These are phyloP conservation scores for Medicago lupulina DNA, from an alignment of 306 rosid species.

Conservation along the genomic window DNA sequence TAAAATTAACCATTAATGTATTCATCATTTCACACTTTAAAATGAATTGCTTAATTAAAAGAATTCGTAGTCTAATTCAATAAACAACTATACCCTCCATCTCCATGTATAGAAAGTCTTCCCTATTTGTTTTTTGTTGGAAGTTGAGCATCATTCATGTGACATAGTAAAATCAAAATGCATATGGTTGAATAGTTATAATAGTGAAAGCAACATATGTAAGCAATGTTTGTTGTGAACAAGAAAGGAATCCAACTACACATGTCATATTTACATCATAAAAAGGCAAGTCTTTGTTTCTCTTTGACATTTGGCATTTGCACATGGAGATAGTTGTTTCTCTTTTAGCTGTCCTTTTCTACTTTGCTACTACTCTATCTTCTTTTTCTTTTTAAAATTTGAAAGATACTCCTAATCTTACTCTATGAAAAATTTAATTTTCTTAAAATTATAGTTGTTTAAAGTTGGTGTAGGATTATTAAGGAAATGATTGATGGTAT, in stretches of 20 bases:
- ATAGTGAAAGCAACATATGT: background rate
- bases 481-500: too few relatives aligned
- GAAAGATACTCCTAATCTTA: too few relatives aligned
- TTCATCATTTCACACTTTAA: too few relatives aligned
- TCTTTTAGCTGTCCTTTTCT: background rate
- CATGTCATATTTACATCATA: slow-evolving; percentile 1
- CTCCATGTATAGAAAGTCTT: background rate
- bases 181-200: background rate
- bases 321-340: slow-evolving; percentile 21
- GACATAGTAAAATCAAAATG: background rate
- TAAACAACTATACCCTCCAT: too few relatives aligned
- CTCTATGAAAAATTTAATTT: too few relatives aligned
- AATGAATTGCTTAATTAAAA: too few relatives aligned
- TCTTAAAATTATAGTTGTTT: too few relatives aligned
- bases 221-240: background rate
- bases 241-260: background rate
- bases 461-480: too few relatives aligned
- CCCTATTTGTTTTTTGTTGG: background rate
- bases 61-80: too few relatives aligned
- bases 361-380: background rate
- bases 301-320: slow-evolving; percentile 1
- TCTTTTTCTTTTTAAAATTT: background rate
- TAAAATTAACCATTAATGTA: too few relatives aligned
- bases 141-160: background rate
- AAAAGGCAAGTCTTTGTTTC: slow-evolving; percentile 10